Conservation (phyloP, 306 rosid species). For the Quercus parvula region DNA sequence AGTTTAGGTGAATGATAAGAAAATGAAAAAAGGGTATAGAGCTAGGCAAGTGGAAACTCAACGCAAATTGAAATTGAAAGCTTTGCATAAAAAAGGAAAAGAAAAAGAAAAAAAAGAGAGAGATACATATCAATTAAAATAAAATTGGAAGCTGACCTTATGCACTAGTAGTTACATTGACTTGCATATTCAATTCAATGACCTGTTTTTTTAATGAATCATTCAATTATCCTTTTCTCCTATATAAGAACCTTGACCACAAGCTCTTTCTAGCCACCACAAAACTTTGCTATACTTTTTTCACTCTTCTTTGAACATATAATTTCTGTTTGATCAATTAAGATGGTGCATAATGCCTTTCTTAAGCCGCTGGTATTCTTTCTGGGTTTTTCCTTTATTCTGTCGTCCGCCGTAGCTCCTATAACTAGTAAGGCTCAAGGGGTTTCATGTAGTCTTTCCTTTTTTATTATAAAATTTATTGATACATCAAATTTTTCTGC, state of each 20-base stretch:
- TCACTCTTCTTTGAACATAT: constrained; percentile 8
- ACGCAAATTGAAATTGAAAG: neutral
- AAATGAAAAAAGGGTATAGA: neutral
- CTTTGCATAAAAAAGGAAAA: neutral
- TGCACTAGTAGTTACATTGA: neutral
- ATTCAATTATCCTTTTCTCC: neutral
- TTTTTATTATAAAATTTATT: constrained; percentile 2
- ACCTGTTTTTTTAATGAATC: neutral
- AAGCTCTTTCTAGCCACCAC: neutral
- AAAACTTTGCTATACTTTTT: neutral
- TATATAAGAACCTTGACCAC: neutral
- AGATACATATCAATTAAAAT: neutral
- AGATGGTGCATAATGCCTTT: constrained; percentile 23
- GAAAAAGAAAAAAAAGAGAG: neutral
- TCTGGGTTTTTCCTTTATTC: constrained; percentile 25
- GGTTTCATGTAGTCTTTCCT: neutral
- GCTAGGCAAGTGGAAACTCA: neutral
- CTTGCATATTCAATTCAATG: neutral
- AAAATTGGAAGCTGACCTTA: neutral
- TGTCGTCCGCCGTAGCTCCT: constrained; percentile 26
- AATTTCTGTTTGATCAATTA: neutral
- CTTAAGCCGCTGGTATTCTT: constrained; percentile 15
- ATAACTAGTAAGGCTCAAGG: constrained; percentile 34
- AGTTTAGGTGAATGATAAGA: neutral
- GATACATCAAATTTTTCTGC: constrained; percentile 2